These are phyloP conservation scores for Aspergillus hiratsukae DNA, from an alignment of 2,329 filamentous ascomycete genomes.

Conservation along the genomic window DNA sequence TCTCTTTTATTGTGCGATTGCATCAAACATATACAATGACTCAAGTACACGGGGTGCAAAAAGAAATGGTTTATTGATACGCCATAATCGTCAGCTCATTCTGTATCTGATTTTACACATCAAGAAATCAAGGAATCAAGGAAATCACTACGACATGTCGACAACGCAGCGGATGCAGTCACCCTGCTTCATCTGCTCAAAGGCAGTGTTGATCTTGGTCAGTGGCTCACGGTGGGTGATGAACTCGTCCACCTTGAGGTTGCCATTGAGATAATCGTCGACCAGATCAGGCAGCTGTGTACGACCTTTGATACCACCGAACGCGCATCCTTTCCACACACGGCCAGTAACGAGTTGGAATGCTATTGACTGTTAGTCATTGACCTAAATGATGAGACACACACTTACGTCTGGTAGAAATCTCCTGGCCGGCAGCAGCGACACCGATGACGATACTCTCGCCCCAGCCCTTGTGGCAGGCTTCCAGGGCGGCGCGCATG, in stretches of 20 bases:
- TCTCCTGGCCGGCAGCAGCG: conserved; percentile 92
- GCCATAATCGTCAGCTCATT: conserved; percentile 1
- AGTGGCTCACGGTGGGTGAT: conserved; percentile 92
- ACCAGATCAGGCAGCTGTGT: conserved; percentile 85
- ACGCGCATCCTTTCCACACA: conserved; percentile 96
- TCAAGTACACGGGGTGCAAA: background rate
- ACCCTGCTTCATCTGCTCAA: conserved; percentile 89
- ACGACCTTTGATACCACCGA: conserved; percentile 96
- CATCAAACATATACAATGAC: no score
- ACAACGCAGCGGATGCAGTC: conserved; percentile 97
- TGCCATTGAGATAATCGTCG: conserved; percentile 79
- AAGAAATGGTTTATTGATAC: background rate
- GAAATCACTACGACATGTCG: conserved; percentile 50
- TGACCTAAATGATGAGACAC: conserved; percentile 1
- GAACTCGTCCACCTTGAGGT: conserved; percentile 98
- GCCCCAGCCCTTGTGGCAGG: conserved; percentile 99
- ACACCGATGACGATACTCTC: conserved; percentile 98
- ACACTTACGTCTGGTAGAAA: conserved; percentile 80
- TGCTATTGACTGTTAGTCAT: conserved; percentile 49
- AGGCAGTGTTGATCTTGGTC: conserved; percentile 80
- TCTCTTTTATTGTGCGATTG: no score
- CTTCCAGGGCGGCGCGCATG: conserved; percentile 92
- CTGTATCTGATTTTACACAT: conserved; percentile 4
- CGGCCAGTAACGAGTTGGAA: conserved; percentile 98
- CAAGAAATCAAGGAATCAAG: no score